Evolutionary conservation across 2,329 filamentous ascomycete species (phyloP).

Genomic region (Amesomyces nigricolor): DNA sequence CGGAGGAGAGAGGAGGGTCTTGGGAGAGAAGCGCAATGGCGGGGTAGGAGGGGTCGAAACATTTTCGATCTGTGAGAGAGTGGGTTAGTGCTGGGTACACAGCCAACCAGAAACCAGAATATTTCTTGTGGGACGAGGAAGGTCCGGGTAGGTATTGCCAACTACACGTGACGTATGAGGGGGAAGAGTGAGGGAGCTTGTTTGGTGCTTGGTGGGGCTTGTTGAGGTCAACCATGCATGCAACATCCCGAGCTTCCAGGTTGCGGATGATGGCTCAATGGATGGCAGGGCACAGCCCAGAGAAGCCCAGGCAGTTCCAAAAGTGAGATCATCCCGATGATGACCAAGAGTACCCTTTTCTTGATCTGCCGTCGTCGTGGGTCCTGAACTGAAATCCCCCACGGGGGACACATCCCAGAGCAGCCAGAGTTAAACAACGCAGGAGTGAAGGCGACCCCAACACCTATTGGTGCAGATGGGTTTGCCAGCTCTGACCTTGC

Average conservation of each 20-base stretch:
- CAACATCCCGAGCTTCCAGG: no score
- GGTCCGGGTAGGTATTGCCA: conserved; percentile 13
- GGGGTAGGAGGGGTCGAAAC: conserved; percentile 38
- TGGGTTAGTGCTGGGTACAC: conserved; percentile 21
- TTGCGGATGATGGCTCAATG: no score
- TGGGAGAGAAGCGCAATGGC: conserved; percentile 33
- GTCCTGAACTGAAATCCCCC: no score
- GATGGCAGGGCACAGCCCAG: no score
- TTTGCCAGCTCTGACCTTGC: conserved; percentile 8
- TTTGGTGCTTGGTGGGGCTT: not conserved
- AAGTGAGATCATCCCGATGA: no score
- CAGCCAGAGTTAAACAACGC: not conserved
- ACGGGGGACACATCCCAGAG: no score
- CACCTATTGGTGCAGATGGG: conserved; percentile 16
- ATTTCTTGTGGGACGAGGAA: conserved; percentile 9
- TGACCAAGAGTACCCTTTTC: no score
- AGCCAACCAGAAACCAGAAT: conserved; percentile 23
- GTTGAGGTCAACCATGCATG: no score
- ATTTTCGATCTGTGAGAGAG: conserved; percentile 28
- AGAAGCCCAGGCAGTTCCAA: no score
- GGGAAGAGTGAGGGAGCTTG: not conserved
- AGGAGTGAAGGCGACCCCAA: conserved; percentile 6
- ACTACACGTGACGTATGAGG: conserved; percentile 22
- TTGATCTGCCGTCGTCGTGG: no score
- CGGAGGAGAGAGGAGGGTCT: conserved; percentile 31